A percentile compares a stretch with the other conserved stretches of the same genome.
Conservation (phyloP, 164 flowering plant species). For the Nymphaea colorata region DNA sequence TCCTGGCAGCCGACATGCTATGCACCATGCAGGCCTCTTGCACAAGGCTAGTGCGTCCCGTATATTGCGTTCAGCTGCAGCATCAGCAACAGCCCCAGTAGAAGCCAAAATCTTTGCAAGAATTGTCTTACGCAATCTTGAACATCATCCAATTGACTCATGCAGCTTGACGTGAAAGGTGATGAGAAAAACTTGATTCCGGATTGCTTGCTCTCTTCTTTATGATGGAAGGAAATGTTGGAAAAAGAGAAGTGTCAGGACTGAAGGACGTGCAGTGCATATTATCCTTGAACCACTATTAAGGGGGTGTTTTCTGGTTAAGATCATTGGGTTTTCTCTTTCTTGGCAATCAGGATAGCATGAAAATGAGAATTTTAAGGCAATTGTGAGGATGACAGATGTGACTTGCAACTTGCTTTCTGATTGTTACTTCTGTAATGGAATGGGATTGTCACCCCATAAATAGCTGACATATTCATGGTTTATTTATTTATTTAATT, state of each 20-base stretch:
- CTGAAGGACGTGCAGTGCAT: not conserved
- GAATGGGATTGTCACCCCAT: not conserved
- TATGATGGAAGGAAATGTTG: not conserved
- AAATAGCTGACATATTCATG: not conserved
- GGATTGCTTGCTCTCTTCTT: not conserved
- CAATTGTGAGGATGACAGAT: not conserved
- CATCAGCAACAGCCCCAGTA: conserved; percentile 83
- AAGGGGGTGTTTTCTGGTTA: not conserved
- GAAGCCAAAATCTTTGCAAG: conserved; percentile 88
- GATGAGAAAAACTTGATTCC: not conserved
- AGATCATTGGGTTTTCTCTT: not conserved
- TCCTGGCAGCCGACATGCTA: conserved; percentile 92
- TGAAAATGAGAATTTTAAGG: not conserved
- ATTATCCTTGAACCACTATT: not conserved
- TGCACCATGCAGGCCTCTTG: conserved; percentile 73
- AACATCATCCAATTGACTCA: conserved; percentile 61
- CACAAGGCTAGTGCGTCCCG: conserved; percentile 77
- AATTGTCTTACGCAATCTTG: conserved; percentile 86
- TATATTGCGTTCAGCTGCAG: conserved; percentile 45
- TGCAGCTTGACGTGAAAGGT: not conserved
- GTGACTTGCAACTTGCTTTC: not conserved
- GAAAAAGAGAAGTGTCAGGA: no score
- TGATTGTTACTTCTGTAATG: not conserved
- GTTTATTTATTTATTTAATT: no score
- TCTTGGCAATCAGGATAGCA: not conserved